Percentiles rank a stretch among this genome's conserved stretches.
Evolutionary conservation across 495 filamentous ascomycete genomes (phyloP).

Genomic region (Podospora appendiculata): DNA sequence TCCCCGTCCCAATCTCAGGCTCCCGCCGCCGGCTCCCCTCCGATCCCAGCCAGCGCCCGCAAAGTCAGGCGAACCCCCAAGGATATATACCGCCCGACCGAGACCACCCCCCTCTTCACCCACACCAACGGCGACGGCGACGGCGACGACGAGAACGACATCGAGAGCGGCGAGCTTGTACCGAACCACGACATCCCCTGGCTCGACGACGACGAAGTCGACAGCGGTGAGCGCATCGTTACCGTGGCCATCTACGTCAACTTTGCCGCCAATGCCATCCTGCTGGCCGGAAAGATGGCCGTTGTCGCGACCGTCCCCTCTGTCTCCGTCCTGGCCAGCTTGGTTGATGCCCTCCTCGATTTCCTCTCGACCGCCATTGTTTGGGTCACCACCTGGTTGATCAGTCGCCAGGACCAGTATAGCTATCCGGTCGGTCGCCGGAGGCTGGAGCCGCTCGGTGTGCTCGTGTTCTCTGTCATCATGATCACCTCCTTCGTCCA

Average conservation of each 20-base stretch:
- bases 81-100: constrained; percentile 70
- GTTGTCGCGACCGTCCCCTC: constrained; percentile 74
- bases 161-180: constrained; percentile 10
- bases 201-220: constrained; percentile 50
- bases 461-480: constrained; percentile 73
- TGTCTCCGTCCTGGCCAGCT: constrained; percentile 77
- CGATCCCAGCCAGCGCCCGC: background rate
- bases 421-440: constrained; percentile 77
- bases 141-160: constrained; percentile 8
- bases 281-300: constrained; percentile 72
- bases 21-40: constrained; percentile 2
- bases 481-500: constrained; percentile 88
- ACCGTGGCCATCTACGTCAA: constrained; percentile 79
- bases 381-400: constrained; percentile 72
- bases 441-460: constrained; percentile 66
- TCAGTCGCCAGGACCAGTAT: constrained; percentile 66
- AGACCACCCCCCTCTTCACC: constrained; percentile 56
- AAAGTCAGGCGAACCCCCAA: constrained; percentile 65
- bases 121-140: constrained; percentile 10
- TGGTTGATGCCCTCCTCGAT: constrained; percentile 84
- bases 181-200: constrained; percentile 41
- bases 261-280: constrained; percentile 69
- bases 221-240: constrained; percentile 60
- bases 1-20: background rate
- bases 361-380: constrained; percentile 82